Base-by-base conservation (phyloP, 176 grass and related monocot genomes). In the Cenchrus americanus region DNA sequence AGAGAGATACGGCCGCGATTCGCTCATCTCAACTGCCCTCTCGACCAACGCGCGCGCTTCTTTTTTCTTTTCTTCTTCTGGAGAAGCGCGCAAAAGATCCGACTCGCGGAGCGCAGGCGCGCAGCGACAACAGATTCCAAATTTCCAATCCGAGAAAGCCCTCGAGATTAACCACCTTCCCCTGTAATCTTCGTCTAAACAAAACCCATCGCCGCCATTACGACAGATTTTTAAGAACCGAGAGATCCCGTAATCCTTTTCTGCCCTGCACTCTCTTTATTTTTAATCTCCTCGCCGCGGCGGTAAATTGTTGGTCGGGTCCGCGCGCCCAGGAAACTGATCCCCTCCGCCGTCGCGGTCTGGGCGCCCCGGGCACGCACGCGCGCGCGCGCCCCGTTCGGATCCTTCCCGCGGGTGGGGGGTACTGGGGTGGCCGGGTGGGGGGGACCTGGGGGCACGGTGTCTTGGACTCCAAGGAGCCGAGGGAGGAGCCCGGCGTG, bases 381-480 rank as follows among this genome's bases (percentile, higher is more conserved):
- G 34, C 32, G 42, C 42, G 7, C 42, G 7, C 23, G 49, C 15
- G 42, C 62, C 44, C 44, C 62, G 61, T 80, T 8, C 77, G 62
- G 62, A 8, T 52, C 3, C 18, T n/a, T 66, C n/a, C 40, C 57
- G 57, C 2, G 37, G 74, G 57, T 5, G n/a, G 74, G 6, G 2
- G 46, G 27, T 30, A 30, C 27, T 30, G 27, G 27, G 27, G 27
- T 30, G 27, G 27, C 27, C 27, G 13, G 44, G n/a, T 37, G 34
- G 34, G 34, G 34, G 34, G 2, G 34, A 37, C 27, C 27, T 30
- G 37, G 15, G 22, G 3, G 23, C n/a, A 51, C 18, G 67, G 76
- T 88, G 15, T 3, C 87, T 81, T 89, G 87, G 43, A 4, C 43
- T 18, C 10, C 87, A 85, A 89, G 69, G 82, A 76, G 78, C 44